Conservation (phyloP, 139 green algal genomes). For the Chlorella sp. region DNA sequence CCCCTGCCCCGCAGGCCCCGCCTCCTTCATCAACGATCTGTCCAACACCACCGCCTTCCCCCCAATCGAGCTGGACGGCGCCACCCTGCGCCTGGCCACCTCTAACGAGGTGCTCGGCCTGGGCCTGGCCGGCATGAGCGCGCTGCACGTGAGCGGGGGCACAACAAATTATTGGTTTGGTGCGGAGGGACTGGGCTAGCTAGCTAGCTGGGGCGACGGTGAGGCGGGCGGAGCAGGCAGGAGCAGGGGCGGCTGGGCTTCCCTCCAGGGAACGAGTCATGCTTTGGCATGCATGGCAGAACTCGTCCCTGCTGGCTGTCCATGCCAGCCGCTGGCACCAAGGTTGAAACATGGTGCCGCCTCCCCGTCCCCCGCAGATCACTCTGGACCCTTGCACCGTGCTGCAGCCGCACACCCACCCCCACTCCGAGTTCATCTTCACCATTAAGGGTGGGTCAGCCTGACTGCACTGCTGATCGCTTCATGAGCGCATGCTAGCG, state of each 20-base stretch:
- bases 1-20: background rate
- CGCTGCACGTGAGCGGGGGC: constrained; percentile 11
- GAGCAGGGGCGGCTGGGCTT: too few relatives aligned
- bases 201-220: too few relatives aligned
- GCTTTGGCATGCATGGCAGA: too few relatives aligned
- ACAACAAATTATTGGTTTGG: too few relatives aligned
- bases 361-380: background rate
- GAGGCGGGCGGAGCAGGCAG: too few relatives aligned
- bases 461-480: too few relatives aligned
- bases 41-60: background rate
- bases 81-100: background rate
- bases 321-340: too few relatives aligned
- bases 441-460: background rate
- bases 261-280: too few relatives aligned
- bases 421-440: constrained; percentile 3
- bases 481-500: too few relatives aligned
- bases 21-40: background rate
- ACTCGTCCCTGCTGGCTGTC: too few relatives aligned
- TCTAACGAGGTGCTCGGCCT: background rate
- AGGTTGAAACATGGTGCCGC: too few relatives aligned
- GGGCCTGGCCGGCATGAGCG: background rate
- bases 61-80: background rate
- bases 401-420: constrained; percentile 26
- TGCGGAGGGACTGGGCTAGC: too few relatives aligned
- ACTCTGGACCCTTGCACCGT: constrained; percentile 19